Percentiles rank a stretch among this genome's conserved stretches.
Conservation (phyloP, 768 basidiomycete genomes). For the Serendipita sp. region DNA sequence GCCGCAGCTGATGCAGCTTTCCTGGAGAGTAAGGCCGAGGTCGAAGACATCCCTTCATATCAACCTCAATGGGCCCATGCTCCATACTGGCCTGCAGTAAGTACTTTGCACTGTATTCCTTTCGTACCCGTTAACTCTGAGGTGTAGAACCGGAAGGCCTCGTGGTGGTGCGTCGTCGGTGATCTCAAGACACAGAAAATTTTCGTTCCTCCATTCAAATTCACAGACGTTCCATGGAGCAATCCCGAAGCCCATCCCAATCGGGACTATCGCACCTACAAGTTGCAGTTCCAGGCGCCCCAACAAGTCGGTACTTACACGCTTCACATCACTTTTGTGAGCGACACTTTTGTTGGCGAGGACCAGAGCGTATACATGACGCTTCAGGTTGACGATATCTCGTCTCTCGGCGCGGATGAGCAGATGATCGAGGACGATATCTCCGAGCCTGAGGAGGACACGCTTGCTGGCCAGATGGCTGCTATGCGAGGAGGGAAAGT, state of each 20-base stretch:
- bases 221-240: constrained; percentile 60
- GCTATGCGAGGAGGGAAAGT: constrained; percentile 80
- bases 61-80: constrained; percentile 63
- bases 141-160: constrained; percentile 63
- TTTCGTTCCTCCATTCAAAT: constrained; percentile 72
- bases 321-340: constrained; percentile 74
- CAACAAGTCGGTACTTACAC: constrained; percentile 67
- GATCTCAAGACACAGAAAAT: constrained; percentile 74
- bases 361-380: constrained; percentile 55
- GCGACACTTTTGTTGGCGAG: constrained; percentile 79
- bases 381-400: constrained; percentile 72
- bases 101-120: constrained; percentile 16
- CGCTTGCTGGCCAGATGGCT: constrained; percentile 94
- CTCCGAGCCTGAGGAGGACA: constrained; percentile 94
- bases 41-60: constrained; percentile 36
- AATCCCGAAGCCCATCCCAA: constrained; percentile 27
- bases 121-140: neutral
- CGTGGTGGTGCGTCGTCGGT: constrained; percentile 83
- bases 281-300: constrained; percentile 90
- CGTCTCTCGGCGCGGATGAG: constrained; percentile 40
- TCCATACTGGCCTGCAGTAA: constrained; percentile 78
- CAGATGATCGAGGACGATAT: constrained; percentile 75
- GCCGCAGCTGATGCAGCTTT: constrained; percentile 58
- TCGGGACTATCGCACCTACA: constrained; percentile 64
- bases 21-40: constrained; percentile 42